phyloP scores from a whole-genome alignment of 805 yeast species.

The Lipomyces mesembrius region DNA sequence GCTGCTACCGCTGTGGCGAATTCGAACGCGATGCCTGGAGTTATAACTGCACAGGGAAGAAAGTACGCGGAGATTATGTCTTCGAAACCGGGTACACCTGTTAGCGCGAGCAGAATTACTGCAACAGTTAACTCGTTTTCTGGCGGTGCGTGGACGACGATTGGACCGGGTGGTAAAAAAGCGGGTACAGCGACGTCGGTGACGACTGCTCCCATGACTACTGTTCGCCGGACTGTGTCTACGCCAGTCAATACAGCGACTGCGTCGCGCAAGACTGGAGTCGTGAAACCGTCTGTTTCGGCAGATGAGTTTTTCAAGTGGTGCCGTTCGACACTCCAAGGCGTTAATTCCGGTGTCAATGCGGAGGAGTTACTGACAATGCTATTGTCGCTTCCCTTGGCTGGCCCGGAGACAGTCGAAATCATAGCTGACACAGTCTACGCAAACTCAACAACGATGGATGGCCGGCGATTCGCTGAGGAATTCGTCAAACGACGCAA shows the following conservation, averaged over 20 bases:
- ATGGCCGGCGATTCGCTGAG: slow-evolving; percentile 90
- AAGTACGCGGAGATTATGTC: slow-evolving; percentile 30
- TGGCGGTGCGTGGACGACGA: slow-evolving; percentile 43
- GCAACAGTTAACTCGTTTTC: slow-evolving; percentile 7
- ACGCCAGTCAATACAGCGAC: slow-evolving; percentile 6
- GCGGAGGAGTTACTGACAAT: slow-evolving; percentile 77
- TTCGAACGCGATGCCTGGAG: slow-evolving; percentile 14
- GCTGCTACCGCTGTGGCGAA: slow-evolving; percentile 25
- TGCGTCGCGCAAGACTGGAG: slow-evolving; percentile 12
- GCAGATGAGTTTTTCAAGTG: slow-evolving; percentile 50
- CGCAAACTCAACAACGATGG: slow-evolving; percentile 85
- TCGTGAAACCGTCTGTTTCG: slow-evolving; percentile 24
- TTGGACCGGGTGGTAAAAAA: slow-evolving; percentile 74
- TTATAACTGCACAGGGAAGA: slow-evolving; percentile 25
- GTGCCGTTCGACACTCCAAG: slow-evolving; percentile 49
- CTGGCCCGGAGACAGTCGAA: slow-evolving; percentile 69
- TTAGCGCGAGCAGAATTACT: slow-evolving; percentile 16
- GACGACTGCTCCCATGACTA: slow-evolving; percentile 13
- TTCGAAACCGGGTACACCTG: slow-evolving; percentile 8
- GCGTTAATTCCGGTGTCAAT: slow-evolving; percentile 71
- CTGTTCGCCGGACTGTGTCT: slow-evolving; percentile 11
- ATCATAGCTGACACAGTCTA: slow-evolving; percentile 92
- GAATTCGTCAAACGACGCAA: slow-evolving; percentile 83
- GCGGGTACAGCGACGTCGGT: slow-evolving; percentile 45
- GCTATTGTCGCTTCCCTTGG: slow-evolving; percentile 75